A percentile compares a stretch with the other conserved stretches of the same genome.
These are phyloP conservation scores for Xylogone sp. DNA, from an alignment of 2,329 filamentous ascomycete species.

Conservation along the genomic window DNA sequence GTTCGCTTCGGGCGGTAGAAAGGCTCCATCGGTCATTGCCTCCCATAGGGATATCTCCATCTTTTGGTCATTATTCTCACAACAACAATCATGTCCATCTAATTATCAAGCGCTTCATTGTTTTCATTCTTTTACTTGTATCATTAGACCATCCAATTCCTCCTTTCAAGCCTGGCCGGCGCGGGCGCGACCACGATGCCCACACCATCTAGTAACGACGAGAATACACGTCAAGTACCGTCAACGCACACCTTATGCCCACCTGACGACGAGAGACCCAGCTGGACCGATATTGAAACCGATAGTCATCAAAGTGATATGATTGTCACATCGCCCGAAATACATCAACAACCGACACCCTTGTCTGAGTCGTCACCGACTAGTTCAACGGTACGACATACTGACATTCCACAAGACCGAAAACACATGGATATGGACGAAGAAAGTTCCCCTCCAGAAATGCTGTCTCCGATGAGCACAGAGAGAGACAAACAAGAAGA, in stretches of 20 bases:
- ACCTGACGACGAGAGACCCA: conserved; percentile 34
- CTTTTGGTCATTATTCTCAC: conserved; percentile 7
- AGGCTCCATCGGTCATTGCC: conserved; percentile 1
- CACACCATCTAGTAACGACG: conserved; percentile 24
- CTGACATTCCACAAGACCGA: conserved; percentile 25
- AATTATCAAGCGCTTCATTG: conserved; percentile 12
- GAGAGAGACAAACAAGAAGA: conserved; percentile 34
- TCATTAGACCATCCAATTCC: conserved; percentile 20
- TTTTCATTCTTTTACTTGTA: conserved; percentile 23
- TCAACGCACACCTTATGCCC: conserved; percentile 37
- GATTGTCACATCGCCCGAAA: conserved; percentile 21
- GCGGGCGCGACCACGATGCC: conserved; percentile 30
- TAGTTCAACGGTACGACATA: conserved; percentile 19
- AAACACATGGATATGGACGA: conserved; percentile 40
- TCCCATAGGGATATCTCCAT: conserved; percentile 12
- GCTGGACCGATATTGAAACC: conserved; percentile 29
- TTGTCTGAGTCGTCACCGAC: conserved; percentile 21
- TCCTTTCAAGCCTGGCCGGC: conserved; percentile 23
- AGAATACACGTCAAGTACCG: conserved; percentile 18
- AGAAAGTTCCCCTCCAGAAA: conserved; percentile 25
- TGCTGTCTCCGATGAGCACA: conserved; percentile 31
- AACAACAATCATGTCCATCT: conserved; percentile 20
- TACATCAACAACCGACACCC: conserved; percentile 24
- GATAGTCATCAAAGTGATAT: conserved; percentile 23
- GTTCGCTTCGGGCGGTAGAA: background rate